Evolutionary conservation across 2,329 filamentous ascomycete species (phyloP).

Genomic region (Neofusicoccum parvum): DNA sequence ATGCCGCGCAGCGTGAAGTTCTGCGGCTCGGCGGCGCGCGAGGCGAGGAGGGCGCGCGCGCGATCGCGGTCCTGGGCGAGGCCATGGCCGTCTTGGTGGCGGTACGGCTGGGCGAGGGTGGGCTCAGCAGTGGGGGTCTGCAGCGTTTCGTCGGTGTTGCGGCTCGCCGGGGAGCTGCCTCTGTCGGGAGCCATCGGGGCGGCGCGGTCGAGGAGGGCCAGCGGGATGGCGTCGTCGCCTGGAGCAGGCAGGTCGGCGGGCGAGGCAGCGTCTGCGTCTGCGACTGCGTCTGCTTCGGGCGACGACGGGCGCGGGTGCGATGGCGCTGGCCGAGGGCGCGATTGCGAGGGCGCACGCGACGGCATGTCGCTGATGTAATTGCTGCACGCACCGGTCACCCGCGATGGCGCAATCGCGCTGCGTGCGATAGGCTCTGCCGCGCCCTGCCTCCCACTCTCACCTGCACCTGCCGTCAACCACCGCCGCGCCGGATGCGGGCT

Average conservation of each 20-base stretch:
- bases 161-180: conserved; percentile 23
- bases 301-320: background rate
- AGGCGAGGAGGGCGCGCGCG: conserved; percentile 24
- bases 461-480: background rate
- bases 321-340: background rate
- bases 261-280: too few species aligned
- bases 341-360: conserved; percentile 7
- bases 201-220: background rate
- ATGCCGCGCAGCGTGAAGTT: conserved; percentile 88
- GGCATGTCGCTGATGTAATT: conserved; percentile 17
- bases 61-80: background rate
- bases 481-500: background rate
- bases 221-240: conserved; percentile 11
- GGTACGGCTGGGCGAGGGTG: background rate
- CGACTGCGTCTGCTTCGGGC: too few species aligned
- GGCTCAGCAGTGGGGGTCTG: conserved; percentile 14
- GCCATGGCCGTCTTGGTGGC: conserved; percentile 1
- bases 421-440: background rate
- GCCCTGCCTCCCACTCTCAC: background rate
- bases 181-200: conserved; percentile 38
- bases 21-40: conserved; percentile 44
- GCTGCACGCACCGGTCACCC: conserved; percentile 9
- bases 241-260: background rate
- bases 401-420: conserved; percentile 9
- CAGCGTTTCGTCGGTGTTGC: background rate